Evolutionary conservation across 371 early-diverging fungal genomes (phyloP).

Genomic region (Smittium culicis): DNA sequence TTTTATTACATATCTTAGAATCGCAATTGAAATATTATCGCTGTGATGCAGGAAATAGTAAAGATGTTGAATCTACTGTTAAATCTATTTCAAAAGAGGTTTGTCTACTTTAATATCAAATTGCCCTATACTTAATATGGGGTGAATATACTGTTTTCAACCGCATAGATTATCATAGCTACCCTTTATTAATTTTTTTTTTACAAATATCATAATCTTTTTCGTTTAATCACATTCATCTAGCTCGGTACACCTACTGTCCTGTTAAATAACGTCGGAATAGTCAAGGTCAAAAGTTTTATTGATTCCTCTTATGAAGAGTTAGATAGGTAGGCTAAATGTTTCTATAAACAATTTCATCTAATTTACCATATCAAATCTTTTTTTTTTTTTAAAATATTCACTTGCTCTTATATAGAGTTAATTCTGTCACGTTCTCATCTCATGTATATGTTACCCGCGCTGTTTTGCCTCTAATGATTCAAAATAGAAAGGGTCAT

Average conservation of each 20-base stretch:
- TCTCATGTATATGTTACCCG: conserved; percentile 24
- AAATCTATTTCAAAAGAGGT: background rate
- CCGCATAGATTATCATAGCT: too few relatives aligned
- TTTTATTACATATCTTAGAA: background rate
- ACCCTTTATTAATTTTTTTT: too few relatives aligned
- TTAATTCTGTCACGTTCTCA: conserved; percentile 17
- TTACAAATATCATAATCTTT: too few relatives aligned
- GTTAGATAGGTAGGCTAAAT: conserved; percentile 13
- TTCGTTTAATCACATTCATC: background rate
- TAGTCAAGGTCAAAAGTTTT: conserved; percentile 17
- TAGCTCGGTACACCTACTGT: conserved; percentile 23
- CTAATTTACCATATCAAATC: too few relatives aligned
- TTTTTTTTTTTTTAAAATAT: background rate
- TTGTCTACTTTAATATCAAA: background rate
- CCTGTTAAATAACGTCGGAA: conserved; percentile 29
- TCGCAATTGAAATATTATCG: background rate
- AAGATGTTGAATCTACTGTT: background rate
- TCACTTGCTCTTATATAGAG: conserved; percentile 4
- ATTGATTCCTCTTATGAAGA: conserved; percentile 16
- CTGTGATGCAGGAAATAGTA: background rate
- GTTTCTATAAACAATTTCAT: too few relatives aligned
- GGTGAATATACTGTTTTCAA: too few relatives aligned
- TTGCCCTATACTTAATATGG: too few relatives aligned
- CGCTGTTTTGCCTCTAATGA: conserved; percentile 20
- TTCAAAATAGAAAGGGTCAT: conserved; percentile 14